These are phyloP conservation scores for Diaporthe vaccinii DNA, from an alignment of 2,329 filamentous ascomycete genomes.

Conservation along the genomic window DNA sequence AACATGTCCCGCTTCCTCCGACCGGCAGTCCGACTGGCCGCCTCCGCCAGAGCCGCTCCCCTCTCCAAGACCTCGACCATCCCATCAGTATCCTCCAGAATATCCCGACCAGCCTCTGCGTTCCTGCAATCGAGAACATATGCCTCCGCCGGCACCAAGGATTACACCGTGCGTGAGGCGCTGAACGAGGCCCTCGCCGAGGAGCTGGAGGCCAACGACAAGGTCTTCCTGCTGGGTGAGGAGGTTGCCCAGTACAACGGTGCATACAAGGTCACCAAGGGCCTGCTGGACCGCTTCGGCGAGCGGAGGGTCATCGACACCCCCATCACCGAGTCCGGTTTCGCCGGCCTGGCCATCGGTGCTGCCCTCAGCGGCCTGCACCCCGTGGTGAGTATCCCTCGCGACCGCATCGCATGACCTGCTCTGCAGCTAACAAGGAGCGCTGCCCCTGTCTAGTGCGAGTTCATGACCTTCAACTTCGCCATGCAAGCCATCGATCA, in stretches of 20 bases:
- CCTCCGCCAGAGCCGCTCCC: slow-evolving; percentile 49
- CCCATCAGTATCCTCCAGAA: slow-evolving; percentile 45
- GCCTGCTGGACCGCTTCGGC: slow-evolving; percentile 95
- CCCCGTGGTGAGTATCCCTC: slow-evolving; percentile 81
- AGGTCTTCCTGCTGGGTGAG: slow-evolving; percentile 96
- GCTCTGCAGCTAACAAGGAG: neutral
- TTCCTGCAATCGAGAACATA: slow-evolving; percentile 66
- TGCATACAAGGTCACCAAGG: slow-evolving; percentile 99
- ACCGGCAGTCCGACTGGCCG: slow-evolving; percentile 58
- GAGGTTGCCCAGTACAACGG: slow-evolving; percentile 99
- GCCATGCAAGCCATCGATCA: slow-evolving; percentile 99
- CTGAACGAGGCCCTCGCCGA: slow-evolving; percentile 98
- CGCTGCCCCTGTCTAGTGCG: slow-evolving; percentile 71
- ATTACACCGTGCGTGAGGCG: slow-evolving; percentile 97
- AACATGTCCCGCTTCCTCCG: slow-evolving; percentile 62
- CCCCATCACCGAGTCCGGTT: slow-evolving; percentile 97
- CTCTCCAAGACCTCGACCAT: slow-evolving; percentile 45
- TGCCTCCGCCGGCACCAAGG: slow-evolving; percentile 78
- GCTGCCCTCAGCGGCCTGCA: slow-evolving; percentile 94
- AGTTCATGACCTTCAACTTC: slow-evolving; percentile 99
- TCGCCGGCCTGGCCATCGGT: slow-evolving; percentile 92
- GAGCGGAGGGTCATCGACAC: slow-evolving; percentile 98
- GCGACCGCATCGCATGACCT: neutral
- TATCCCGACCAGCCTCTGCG: slow-evolving; percentile 47
- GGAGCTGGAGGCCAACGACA: slow-evolving; percentile 93